A percentile compares a stretch with the other conserved stretches of the same genome.
phyloP scores from a whole-genome alignment of 2,329 filamentous ascomycete species.

The Chaetomiaceae sp. region DNA sequence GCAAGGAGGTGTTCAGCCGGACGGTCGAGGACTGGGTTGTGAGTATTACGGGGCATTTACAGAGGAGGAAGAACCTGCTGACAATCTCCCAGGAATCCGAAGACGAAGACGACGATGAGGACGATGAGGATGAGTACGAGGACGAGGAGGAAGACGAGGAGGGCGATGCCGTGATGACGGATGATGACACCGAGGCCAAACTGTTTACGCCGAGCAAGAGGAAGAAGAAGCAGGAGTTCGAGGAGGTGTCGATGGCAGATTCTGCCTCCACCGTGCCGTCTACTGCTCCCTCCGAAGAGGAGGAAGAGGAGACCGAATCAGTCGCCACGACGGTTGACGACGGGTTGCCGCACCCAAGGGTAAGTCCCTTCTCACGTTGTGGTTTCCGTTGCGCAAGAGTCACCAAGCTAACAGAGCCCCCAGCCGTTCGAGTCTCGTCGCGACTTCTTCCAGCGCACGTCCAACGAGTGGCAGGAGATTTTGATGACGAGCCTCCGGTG shows the following conservation, averaged over 20 bases:
- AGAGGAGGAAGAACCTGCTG: too few relatives aligned
- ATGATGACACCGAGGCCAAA: slow-evolving; percentile 45
- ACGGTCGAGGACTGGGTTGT: slow-evolving; percentile 82
- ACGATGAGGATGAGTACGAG: slow-evolving; percentile 52
- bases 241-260: slow-evolving; percentile 17
- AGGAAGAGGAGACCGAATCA: slow-evolving; percentile 42
- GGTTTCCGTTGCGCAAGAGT: background rate
- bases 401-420: slow-evolving; percentile 18
- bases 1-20: slow-evolving; percentile 81
- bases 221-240: slow-evolving; percentile 45
- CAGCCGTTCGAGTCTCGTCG: slow-evolving; percentile 83
- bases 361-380: slow-evolving; percentile 29
- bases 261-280: slow-evolving; percentile 18
- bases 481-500: slow-evolving; percentile 69
- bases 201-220: slow-evolving; percentile 52
- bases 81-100: slow-evolving; percentile 57
- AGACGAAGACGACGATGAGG: slow-evolving; percentile 54
- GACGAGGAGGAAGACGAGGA: slow-evolving; percentile 48
- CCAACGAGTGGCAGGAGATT: slow-evolving; percentile 83
- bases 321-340: slow-evolving; percentile 57
- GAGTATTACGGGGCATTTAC: too few relatives aligned
- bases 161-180: slow-evolving; percentile 45
- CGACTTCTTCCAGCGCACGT: slow-evolving; percentile 87
- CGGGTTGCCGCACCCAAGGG: slow-evolving; percentile 63
- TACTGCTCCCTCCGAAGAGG: slow-evolving; percentile 32